Evolutionary conservation across 1,284 basidiomycete genomes (phyloP), one percentile per base, ranked within the genome.

Genomic region (Bjerkandera adusta): DNA sequence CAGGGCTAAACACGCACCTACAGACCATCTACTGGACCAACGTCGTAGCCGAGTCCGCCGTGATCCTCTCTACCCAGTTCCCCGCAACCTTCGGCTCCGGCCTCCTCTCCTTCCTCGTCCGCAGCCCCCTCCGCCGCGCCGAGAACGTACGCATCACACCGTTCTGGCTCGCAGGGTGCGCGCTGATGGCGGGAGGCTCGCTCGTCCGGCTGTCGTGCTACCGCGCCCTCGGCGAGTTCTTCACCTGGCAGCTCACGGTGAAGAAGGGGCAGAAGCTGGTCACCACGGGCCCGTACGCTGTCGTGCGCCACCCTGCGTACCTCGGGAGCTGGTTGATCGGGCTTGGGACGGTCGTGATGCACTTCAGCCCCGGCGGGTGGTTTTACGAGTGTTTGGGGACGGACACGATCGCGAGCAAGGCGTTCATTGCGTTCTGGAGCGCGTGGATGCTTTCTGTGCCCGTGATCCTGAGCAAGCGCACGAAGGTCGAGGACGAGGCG

Each of bases 221-320:
- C 45, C 54, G 55, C 18, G 46, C 45, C 8, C 50, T 59, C 24
- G 58, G 58, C 16, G 44, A 48, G n/a, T 51, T 52, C 44, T 59
- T 59, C 56, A 59, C 58, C 15, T 59, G 54, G 53, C 47, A 56
- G 43, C 48, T 59, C n/a, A 48, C 58, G 20, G 36, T 59, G 32
- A 51, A 49, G 21, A 50, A 53, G 27, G 51, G 45, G 18, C 56
- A 57, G 43, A 37, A 45, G 40, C 53, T 59, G 18, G 52, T 59
- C 47, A 56, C 53, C 15, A 49, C 49, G 15, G 56, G 56, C n/a
- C 58, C 58, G 30, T 59, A 58, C 52, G 16, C 54, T n/a, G 16
- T 56, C 53, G 56, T 58, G 7, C 58, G 57, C 29, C 58, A 59
- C 38, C 58, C 58, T 30, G 51, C 53, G 36, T 59, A 59, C 49